phyloP scores from a whole-genome alignment of 2,329 filamentous ascomycete species.

The Trichoderma afroharzianum region DNA sequence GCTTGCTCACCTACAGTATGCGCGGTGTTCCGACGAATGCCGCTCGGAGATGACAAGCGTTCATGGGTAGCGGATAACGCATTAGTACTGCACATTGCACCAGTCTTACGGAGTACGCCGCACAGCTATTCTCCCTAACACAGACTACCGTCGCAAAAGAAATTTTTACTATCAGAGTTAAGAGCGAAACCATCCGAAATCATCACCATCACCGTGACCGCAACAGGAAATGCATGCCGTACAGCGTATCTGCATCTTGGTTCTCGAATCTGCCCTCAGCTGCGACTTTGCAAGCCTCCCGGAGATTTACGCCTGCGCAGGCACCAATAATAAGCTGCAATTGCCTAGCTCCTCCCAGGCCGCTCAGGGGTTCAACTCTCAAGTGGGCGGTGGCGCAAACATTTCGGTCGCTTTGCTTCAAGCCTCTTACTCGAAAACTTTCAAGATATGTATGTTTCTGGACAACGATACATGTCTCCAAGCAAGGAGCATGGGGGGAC shows the following conservation, averaged over 20 bases:
- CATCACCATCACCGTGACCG: background rate
- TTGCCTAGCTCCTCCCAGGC: background rate
- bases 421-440: background rate
- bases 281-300: background rate
- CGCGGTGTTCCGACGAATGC: background rate
- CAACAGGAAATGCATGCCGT: background rate
- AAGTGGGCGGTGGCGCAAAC: slow-evolving; percentile 4
- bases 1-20: background rate
- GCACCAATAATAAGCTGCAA: background rate
- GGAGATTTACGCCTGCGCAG: background rate
- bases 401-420: background rate
- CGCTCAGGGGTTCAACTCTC: background rate
- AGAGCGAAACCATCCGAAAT: background rate
- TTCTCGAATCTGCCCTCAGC: background rate
- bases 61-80: background rate
- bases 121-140: background rate
- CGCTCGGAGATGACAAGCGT: slow-evolving; percentile 6
- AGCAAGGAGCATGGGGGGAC: background rate
- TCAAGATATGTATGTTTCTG: slow-evolving; percentile 1
- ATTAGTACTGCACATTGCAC: background rate
- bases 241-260: background rate
- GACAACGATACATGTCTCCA: background rate
- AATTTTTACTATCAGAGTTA: background rate
- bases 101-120: background rate
- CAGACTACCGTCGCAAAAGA: background rate